Evolutionary conservation across 179 eudicot species (phyloP).

Genomic region (Beta macrorhiza): DNA sequence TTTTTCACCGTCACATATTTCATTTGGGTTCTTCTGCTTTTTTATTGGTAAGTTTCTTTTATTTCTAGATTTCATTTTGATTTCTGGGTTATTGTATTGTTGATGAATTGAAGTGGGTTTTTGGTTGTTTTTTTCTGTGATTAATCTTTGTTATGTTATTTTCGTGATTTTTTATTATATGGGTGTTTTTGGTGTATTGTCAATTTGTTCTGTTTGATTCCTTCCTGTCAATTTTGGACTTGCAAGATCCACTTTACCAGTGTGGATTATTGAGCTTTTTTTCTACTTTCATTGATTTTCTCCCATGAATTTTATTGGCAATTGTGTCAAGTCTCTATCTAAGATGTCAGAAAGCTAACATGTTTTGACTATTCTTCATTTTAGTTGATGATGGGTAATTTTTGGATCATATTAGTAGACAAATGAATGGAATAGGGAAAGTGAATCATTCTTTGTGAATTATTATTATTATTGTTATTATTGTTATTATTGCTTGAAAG

Average conservation of each 20-base stretch:
- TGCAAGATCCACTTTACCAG: constrained; percentile 28
- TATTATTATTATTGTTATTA: background rate
- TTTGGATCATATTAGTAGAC: constrained; percentile 5
- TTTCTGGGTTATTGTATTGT: background rate
- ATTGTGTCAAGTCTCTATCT: constrained; percentile 31
- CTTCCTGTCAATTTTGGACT: constrained; percentile 10
- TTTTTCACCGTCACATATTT: constrained; percentile 25
- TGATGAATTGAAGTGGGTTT: constrained; percentile 4
- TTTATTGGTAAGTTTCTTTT: constrained; percentile 27
- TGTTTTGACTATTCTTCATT: constrained; percentile 14
- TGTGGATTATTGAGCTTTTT: constrained; percentile 18
- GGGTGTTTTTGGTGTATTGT: constrained; percentile 29
- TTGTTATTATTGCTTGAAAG: constrained; percentile 5
- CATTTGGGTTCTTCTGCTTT: constrained; percentile 15
- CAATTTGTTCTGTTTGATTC: constrained; percentile 20
- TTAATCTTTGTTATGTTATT: constrained; percentile 11
- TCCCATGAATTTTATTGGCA: constrained; percentile 23
- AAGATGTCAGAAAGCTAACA: constrained; percentile 22
- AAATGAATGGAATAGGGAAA: constrained; percentile 1
- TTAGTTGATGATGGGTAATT: constrained; percentile 19
- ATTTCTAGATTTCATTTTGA: background rate
- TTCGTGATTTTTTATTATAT: constrained; percentile 18
- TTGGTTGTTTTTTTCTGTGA: constrained; percentile 11
- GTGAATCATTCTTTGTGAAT: background rate
- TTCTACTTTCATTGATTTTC: background rate